Conservation (phyloP, 257 asterid genomes). For the Verbena officinalis region DNA sequence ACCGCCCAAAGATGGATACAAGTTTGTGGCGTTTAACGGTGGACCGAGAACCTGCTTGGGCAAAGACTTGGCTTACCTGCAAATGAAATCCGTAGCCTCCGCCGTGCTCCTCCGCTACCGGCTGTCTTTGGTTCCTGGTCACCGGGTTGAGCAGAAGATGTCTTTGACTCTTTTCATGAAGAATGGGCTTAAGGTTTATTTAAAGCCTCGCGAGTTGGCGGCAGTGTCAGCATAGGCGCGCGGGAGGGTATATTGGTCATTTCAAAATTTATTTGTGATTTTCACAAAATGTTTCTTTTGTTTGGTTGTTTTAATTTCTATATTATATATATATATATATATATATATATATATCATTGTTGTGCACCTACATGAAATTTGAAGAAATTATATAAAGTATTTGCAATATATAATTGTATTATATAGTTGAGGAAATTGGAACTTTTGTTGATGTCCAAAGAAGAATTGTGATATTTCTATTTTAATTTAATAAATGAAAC, state of each 20-base stretch:
- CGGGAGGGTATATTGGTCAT: background rate
- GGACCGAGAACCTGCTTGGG: slow-evolving; percentile 92
- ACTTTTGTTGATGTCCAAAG: background rate
- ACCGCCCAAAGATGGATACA: slow-evolving; percentile 64
- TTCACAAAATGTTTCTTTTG: background rate
- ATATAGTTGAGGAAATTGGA: background rate
- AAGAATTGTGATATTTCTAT: background rate
- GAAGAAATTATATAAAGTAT: background rate
- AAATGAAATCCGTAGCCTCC: slow-evolving; percentile 85
- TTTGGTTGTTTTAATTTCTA: background rate
- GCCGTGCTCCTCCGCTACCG: slow-evolving; percentile 82
- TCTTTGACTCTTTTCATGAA: slow-evolving; percentile 79
- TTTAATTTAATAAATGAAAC: no score
- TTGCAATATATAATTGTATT: background rate
- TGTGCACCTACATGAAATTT: background rate
- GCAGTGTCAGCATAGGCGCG: slow-evolving; percentile 36
- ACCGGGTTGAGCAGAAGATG: slow-evolving; percentile 87
- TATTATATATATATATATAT: background rate
- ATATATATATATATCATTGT: background rate
- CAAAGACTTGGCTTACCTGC: slow-evolving; percentile 84
- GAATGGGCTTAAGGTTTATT: slow-evolving; percentile 61
- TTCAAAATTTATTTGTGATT: background rate
- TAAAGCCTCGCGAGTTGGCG: slow-evolving; percentile 12
- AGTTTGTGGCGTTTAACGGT: slow-evolving; percentile 72
- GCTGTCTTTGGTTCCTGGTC: slow-evolving; percentile 62